Evolutionary conservation across 208 protist genomes (phyloP).

Genomic region (Acanthamoeba royreba): DNA sequence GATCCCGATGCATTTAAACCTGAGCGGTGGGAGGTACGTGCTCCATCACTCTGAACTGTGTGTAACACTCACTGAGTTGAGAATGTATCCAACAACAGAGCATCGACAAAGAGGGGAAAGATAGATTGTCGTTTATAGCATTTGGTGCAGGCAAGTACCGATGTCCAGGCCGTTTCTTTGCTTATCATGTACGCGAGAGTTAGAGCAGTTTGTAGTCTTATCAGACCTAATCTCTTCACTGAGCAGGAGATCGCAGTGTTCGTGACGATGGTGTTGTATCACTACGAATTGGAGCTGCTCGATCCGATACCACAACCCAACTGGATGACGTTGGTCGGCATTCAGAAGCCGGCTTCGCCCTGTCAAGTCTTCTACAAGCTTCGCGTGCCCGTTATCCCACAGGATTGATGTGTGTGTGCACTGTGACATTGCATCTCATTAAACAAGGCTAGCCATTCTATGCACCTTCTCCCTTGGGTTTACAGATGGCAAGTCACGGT

Average conservation of each 20-base stretch:
- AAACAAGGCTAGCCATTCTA: no score
- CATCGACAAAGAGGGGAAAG: neutral
- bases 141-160: conserved; percentile 28
- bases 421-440: no score
- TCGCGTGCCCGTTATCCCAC: neutral
- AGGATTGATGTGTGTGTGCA: no score
- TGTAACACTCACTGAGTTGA: neutral
- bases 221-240: neutral
- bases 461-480: neutral
- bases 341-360: neutral
- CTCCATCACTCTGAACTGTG: neutral
- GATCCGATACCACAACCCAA: neutral
- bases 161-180: conserved; percentile 21
- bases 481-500: no score
- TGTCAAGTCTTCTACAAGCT: conserved; percentile 17
- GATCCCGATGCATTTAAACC: neutral
- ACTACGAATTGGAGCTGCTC: conserved; percentile 14
- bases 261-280: conserved; percentile 18
- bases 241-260: conserved; percentile 29
- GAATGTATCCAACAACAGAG: neutral
- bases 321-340: conserved; percentile 26
- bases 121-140: neutral
- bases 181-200: neutral
- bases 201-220: no score
- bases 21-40: neutral